Base-by-base conservation (phyloP, 1,139 yeast species). In the Geotrichum phurueaensis region DNA sequence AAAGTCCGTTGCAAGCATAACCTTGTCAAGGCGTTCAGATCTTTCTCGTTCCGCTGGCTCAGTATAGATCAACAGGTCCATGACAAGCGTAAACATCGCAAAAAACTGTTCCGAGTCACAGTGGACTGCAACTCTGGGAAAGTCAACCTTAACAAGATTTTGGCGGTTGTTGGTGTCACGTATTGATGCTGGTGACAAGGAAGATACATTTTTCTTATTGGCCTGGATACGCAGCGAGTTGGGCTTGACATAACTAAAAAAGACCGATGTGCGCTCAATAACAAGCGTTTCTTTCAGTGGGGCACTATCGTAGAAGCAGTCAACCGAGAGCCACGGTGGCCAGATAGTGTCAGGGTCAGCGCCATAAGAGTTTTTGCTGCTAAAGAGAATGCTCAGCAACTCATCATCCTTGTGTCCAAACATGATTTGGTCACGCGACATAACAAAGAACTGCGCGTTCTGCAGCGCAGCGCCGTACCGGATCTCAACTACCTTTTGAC, bases 321-420 rank as follows among this genome's bases (percentile, higher is more conserved):
- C 98, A 58, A 83, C 67, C 0, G 78, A 71, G 43, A 90, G 73
- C 90, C 94, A 86, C 1, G 96, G 96, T 0, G 96, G 94, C 97
- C 97, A 89, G n/a, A 72, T 68, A n/a, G 64, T 57, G 10, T 72
- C 67, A 13, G 69, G 72, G 33, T 73, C 73, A 55, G 78, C 68
- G 4, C 79, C 79, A 63, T 76, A 78, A 18, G 71, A 73, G 47
- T 71, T 69, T 10, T 70, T 65, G 51, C 22, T 39, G 47, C 47
- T 39, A 15, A 39, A 39, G 9, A 39, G 22, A 39, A 39, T 7
- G 5, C 18, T 39, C 20, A 15, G n/a, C 23, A 39, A n/a, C 20
- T 18, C 47, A 1, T 39, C 18, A 15, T 39, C 47, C 75, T 71
- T 65, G 79, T 78, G 51, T 79, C 73, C 22, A 77, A 69, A 59